Evolutionary conservation across 73 alveolate genomes (phyloP), one percentile per base, ranked within the genome.

Genomic region (Paramecium primaurelia): DNA sequence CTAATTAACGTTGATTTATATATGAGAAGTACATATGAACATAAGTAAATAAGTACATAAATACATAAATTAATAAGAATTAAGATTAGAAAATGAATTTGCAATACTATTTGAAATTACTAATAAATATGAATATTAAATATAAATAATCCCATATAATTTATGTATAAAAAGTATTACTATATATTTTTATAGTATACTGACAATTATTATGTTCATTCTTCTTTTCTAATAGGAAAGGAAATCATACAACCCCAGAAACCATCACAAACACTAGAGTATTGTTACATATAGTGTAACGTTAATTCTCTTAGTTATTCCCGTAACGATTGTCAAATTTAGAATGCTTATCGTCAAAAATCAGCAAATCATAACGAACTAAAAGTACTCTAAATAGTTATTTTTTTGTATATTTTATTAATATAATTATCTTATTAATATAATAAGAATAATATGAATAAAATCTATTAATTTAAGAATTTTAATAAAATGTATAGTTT

Each of bases 221-320:
- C 84, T 64, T 34, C 84, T 64, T 64, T 12, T 34, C 47, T 54
- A 34, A 64, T 64, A 64, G 84, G 47, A 14, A 25, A 32, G 42
- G 84, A 34, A 64, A 54, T 64, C 84, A 64, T 64, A 64, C 84
- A 64, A 64, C 84, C 84, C 84, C 84, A 64, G 84, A 64, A 64
- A 64, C 84, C 84, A 64, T 64, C 28, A 28, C 25, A 32, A 32
- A 64, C 22, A 64, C 84, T 28, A 9, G 84, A 64, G 84, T 64
- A 64, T 64, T 64, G 84, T 36, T 64, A n/a, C 42, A 64, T 64
- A 28, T 51, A 1, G 84, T 64, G 42, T 64, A 64, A 36, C 84
- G 84, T 64, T 28, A 28, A 64, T 64, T 6, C 84, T 64, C 84
- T 64, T 64, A 51, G 84, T 51, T 64, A 64, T 64, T 64, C 47